Conservation (phyloP, 2,329 filamentous ascomycete genomes). For the Neofusicoccum sp. region DNA sequence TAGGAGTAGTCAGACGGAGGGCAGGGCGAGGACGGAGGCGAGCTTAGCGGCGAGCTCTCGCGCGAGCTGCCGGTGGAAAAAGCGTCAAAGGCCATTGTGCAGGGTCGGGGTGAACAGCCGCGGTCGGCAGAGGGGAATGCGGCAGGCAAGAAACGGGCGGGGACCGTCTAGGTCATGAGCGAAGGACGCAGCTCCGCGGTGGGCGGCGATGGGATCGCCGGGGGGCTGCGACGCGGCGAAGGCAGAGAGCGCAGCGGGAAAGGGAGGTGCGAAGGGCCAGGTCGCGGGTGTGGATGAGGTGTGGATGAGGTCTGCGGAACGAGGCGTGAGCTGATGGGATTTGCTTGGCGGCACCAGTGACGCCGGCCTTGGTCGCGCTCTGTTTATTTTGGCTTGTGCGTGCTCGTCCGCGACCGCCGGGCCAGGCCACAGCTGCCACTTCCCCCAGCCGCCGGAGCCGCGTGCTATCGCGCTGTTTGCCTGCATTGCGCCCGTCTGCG, state of each 20-base stretch:
- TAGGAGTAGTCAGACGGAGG: conserved; percentile 32
- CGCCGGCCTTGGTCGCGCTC: conserved; percentile 10
- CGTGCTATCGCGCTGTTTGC: not conserved
- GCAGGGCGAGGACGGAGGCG: conserved; percentile 39
- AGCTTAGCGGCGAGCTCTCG: conserved; percentile 33
- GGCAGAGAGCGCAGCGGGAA: not conserved
- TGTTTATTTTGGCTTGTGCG: conserved; percentile 16
- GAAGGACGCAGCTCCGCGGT: not conserved
- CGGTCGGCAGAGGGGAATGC: conserved; percentile 17
- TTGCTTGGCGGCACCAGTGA: conserved; percentile 18
- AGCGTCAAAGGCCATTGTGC: conserved; percentile 31
- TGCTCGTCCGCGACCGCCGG: conserved; percentile 6
- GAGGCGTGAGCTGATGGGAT: conserved; percentile 15
- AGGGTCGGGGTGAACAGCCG: conserved; percentile 16
- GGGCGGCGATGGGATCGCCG: not conserved
- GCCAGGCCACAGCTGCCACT: not conserved
- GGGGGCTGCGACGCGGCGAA: not conserved
- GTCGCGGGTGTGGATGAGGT: conserved; percentile 8
- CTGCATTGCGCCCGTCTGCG: not conserved
- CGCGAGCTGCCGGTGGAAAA: conserved; percentile 31
- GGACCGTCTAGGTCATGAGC: conserved; percentile 17
- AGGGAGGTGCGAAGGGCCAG: not conserved
- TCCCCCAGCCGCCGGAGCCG: not conserved
- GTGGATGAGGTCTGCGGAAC: conserved; percentile 14
- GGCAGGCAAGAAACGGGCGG: conserved; percentile 20